Conservation (phyloP, 1,139 yeast species). For the Blastobotrys malaysiensis region DNA sequence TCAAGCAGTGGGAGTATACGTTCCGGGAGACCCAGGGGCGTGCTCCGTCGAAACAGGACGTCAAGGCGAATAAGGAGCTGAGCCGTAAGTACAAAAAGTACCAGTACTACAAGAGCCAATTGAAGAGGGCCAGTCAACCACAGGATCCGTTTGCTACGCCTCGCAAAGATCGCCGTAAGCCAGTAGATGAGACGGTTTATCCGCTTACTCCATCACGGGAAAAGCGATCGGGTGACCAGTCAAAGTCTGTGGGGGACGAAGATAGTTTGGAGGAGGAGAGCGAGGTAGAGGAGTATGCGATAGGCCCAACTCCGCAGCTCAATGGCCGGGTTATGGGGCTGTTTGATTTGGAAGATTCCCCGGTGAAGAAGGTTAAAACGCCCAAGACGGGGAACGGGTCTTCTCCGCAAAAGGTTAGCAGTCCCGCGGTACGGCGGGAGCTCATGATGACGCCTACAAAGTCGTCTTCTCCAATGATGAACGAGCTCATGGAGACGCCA, state of each 20-base stretch:
- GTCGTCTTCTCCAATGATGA: slow-evolving; percentile 3
- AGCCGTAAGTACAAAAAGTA: slow-evolving; percentile 35
- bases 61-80: slow-evolving; percentile 44
- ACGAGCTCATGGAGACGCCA: background rate
- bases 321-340: slow-evolving; percentile 64
- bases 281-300: slow-evolving; percentile 29
- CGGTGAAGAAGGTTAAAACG: background rate
- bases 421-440: background rate
- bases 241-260: too few relatives aligned
- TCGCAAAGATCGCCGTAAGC: background rate
- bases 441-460: slow-evolving; percentile 5
- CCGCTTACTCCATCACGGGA: background rate
- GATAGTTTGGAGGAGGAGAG: background rate
- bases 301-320: slow-evolving; percentile 76
- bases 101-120: slow-evolving; percentile 29
- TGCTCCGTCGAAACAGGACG: slow-evolving; percentile 51
- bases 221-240: background rate
- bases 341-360: slow-evolving; percentile 39
- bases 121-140: background rate
- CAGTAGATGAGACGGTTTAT: background rate
- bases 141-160: background rate
- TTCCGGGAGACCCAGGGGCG: slow-evolving; percentile 42
- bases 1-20: slow-evolving; percentile 59
- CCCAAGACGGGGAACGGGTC: background rate
- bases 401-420: background rate